These are phyloP conservation scores for Madurella mycetomatis DNA, from an alignment of 2,329 filamentous ascomycete genomes.

Conservation along the genomic window DNA sequence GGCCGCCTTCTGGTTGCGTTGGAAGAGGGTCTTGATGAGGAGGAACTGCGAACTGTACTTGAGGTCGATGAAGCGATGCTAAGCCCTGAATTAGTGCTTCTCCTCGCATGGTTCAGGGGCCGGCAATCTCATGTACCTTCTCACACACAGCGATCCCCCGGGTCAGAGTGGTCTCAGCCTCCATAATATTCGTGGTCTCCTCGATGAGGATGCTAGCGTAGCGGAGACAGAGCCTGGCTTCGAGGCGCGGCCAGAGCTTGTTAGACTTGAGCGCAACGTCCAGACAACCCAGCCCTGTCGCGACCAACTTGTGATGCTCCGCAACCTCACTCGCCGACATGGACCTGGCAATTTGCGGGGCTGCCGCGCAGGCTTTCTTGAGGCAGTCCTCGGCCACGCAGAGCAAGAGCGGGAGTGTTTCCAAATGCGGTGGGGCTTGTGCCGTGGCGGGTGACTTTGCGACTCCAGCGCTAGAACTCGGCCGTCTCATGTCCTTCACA, in stretches of 20 bases:
- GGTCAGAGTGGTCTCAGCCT: conserved; percentile 66
- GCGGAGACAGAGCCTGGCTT: conserved; percentile 64
- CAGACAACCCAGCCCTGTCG: conserved; percentile 68
- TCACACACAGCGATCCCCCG: conserved; percentile 68
- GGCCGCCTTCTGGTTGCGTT: conserved; percentile 66
- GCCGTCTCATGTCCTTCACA: conserved; percentile 23
- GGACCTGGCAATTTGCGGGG: conserved; percentile 44
- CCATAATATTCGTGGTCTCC: conserved; percentile 71
- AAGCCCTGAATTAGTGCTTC: conserved; percentile 15
- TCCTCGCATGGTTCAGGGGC: neutral
- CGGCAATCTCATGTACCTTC: conserved; percentile 41
- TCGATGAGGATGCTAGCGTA: conserved; percentile 69
- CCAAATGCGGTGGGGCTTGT: conserved; percentile 40
- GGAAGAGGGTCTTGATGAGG: conserved; percentile 64
- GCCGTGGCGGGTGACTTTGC: conserved; percentile 36
- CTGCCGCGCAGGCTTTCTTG: conserved; percentile 56
- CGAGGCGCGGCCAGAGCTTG: conserved; percentile 58
- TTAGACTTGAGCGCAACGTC: conserved; percentile 62
- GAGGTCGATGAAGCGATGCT: conserved; percentile 59
- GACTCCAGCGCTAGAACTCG: conserved; percentile 25
- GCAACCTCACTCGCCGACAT: conserved; percentile 50
- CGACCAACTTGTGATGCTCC: conserved; percentile 68
- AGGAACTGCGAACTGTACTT: conserved; percentile 77
- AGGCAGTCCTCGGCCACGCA: conserved; percentile 75
- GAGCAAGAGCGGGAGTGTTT: conserved; percentile 58